Conservation (phyloP, 371 early-diverging fungal species). For the Apophysomyces elegans region DNA sequence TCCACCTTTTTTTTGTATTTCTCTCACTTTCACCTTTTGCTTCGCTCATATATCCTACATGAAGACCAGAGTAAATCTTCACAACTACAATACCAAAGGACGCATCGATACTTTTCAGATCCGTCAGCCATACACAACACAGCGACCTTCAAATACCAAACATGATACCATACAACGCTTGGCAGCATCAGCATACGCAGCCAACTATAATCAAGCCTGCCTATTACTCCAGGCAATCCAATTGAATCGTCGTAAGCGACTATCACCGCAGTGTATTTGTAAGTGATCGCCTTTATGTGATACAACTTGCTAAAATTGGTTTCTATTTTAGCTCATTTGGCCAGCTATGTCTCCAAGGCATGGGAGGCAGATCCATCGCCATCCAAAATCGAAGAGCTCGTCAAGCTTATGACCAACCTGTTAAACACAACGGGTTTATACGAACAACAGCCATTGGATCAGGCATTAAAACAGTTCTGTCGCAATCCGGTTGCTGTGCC, state of each 20-base stretch:
- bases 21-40: conserved; percentile 5
- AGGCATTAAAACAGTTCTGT: conserved; percentile 34
- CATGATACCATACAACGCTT: conserved; percentile 8
- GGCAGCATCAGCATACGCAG: conserved; percentile 22
- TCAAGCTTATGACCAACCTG: conserved; percentile 35
- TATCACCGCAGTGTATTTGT: conserved; percentile 40
- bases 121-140: conserved; percentile 9
- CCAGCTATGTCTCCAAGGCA: conserved; percentile 40
- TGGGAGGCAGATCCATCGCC: conserved; percentile 46
- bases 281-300: conserved; percentile 14
- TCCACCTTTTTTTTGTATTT: background rate
- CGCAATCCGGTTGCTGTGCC: conserved; percentile 36
- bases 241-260: conserved; percentile 31
- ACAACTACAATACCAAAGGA: conserved; percentile 15
- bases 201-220: conserved; percentile 38
- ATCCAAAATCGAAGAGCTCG: conserved; percentile 32
- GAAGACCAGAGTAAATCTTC: conserved; percentile 24
- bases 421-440: conserved; percentile 33
- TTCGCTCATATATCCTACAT: conserved; percentile 1
- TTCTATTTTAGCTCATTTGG: conserved; percentile 36
- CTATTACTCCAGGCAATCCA: conserved; percentile 42
- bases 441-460: conserved; percentile 29
- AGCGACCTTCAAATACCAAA: background rate
- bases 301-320: background rate
- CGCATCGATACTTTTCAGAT: conserved; percentile 21